Percentiles rank a stretch among this genome's conserved stretches.
Evolutionary conservation across 305 asterid genomes (phyloP).

Genomic region (Fraxinus paxiana): DNA sequence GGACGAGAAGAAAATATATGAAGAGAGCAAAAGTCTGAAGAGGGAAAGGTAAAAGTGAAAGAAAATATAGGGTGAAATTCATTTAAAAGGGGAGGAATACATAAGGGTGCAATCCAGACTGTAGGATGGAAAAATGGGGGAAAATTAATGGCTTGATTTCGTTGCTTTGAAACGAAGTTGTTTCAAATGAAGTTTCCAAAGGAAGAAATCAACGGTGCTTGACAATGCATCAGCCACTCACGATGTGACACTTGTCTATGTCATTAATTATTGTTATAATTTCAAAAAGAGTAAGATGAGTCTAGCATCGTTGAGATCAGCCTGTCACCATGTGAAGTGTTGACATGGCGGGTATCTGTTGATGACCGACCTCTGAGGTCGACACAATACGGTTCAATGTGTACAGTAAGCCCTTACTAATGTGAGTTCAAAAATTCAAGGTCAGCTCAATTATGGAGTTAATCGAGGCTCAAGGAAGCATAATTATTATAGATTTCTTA

Average conservation of each 20-base stretch:
- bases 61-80: neutral
- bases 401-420: neutral
- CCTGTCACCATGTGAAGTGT: neutral
- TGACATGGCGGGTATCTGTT: neutral
- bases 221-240: neutral
- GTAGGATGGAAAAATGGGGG: neutral
- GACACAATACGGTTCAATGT: neutral
- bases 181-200: neutral
- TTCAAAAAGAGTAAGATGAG: neutral
- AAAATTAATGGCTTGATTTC: neutral
- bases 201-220: neutral
- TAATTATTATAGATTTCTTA: too few relatives aligned
- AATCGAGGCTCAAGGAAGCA: too few relatives aligned
- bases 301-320: neutral
- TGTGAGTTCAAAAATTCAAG: neutral
- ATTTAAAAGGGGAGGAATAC: neutral
- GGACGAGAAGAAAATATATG: neutral
- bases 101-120: neutral
- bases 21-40: too few relatives aligned
- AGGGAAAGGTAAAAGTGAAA: neutral
- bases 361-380: neutral
- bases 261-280: too few relatives aligned
- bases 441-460: too few relatives aligned
- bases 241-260: neutral
- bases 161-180: neutral